Conservation (phyloP, 805 yeast species). For the Candida ulmi region DNA sequence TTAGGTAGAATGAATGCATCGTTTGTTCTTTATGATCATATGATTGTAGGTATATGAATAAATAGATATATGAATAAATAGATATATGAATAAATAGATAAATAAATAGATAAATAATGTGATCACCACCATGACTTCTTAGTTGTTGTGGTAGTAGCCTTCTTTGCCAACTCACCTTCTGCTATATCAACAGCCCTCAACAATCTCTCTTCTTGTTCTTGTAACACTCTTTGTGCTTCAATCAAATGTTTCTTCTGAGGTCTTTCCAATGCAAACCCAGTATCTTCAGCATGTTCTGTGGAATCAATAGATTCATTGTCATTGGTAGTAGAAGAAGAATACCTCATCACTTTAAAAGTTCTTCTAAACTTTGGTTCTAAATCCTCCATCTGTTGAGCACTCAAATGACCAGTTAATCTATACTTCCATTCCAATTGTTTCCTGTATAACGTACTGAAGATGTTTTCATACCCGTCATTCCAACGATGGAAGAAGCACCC, state of each 20-base stretch:
- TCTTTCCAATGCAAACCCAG: conserved; percentile 49
- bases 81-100: not conserved
- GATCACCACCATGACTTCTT: not conserved
- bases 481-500: conserved; percentile 72
- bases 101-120: not conserved
- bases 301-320: conserved; percentile 26
- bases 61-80: not conserved
- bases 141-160: not conserved
- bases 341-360: conserved; percentile 23
- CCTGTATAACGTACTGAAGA: conserved; percentile 64
- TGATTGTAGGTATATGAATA: too few species aligned
- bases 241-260: conserved; percentile 68
- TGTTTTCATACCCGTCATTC: conserved; percentile 80
- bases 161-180: not conserved
- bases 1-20: too few species aligned
- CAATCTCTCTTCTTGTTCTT: conserved; percentile 52
- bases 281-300: conserved; percentile 30
- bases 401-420: conserved; percentile 43
- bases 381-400: conserved; percentile 59
- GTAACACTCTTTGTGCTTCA: conserved; percentile 67
- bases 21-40: too few species aligned
- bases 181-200: conserved; percentile 1
- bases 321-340: conserved; percentile 35
- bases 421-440: conserved; percentile 53
- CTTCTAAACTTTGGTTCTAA: conserved; percentile 39